Base-by-base conservation (phyloP, 1,139 yeast species). In the Taphrina flavorubra region DNA sequence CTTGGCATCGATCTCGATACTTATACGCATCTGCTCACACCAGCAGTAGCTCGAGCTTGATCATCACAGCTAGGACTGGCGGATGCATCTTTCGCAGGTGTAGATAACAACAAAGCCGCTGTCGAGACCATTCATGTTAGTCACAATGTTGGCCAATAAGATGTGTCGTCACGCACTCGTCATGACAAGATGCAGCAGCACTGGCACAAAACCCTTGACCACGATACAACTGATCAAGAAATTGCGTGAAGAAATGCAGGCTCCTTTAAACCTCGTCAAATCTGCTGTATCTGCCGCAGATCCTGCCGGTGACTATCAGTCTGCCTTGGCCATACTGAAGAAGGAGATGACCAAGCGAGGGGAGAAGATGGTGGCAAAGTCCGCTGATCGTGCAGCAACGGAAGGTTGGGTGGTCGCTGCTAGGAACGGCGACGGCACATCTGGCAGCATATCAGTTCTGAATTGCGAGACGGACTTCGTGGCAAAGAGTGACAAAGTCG, bases 401-500 rank as follows among this genome's bases (percentile, higher is more conserved):
- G 67, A 69, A 34, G 70, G 70, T 13, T 69, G 70, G 70, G 67
- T 69, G 14, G 25, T 53, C 14, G 63, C 57, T 18, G 65, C 66
- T 3, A 37, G 62, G 2, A 34, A 55, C 2, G 25, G 34, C 5
- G 51, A 47, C 37, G 61, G 67, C 13, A 11, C 20, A n/a, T 46
- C 60, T 11, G 65, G 53, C 13, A 40, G 62, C 6, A 11, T 65
- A 11, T 40, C 59, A 8, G 62, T 64, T 6, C 42, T 69, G 25
- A 65, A 65, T 16, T 69, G 70, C 53, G 70, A 69, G 67, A 65
- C 70, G 16, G 70, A 69, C 39, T 69, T 69, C 36, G 70, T 69
- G 13, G 69, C 69, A 51, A 61, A 61, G 31, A 66, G 58, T 16
- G 59, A 59, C 10, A 57, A 57, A n/a, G 67, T 63, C 8, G 55